A percentile compares a stretch with the other conserved stretches of the same genome.
Conservation (phyloP, 345 rosid genomes). For the Eucalyptus cloeziana region DNA sequence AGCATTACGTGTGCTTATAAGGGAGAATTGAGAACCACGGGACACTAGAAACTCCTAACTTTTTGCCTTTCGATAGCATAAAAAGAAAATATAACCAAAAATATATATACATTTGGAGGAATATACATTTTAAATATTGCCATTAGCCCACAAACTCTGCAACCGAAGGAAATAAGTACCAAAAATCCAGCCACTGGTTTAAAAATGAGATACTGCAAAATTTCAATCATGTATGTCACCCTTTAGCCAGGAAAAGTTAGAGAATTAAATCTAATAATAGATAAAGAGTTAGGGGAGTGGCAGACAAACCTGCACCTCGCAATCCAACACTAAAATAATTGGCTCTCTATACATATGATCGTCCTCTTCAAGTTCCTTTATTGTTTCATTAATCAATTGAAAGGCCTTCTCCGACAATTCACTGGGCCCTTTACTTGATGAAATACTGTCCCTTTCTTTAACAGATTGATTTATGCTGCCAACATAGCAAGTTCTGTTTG, state of each 20-base stretch:
- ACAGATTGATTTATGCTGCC: constrained; percentile 20
- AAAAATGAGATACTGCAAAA: neutral
- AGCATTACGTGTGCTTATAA: neutral
- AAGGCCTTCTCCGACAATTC: constrained; percentile 31
- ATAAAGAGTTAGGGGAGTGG: neutral
- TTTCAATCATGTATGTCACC: neutral
- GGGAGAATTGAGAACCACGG: neutral
- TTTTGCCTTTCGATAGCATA: neutral
- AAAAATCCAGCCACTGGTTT: neutral
- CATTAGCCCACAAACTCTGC: neutral
- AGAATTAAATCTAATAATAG: neutral
- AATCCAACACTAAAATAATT: constrained; percentile 58
- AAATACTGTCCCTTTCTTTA: constrained; percentile 14
- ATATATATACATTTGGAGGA: neutral
- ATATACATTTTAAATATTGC: neutral
- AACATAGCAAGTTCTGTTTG: constrained; percentile 51
- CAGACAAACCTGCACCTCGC: constrained; percentile 70
- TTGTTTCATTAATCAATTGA: constrained; percentile 48
- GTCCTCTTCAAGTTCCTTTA: constrained; percentile 36
- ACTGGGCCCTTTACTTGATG: constrained; percentile 10
- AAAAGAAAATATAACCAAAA: neutral
- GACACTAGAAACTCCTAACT: neutral
- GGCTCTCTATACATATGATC: constrained; percentile 42
- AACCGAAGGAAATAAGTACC: neutral
- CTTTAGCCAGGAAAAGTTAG: neutral